Base-by-base conservation (phyloP, 495 filamentous ascomycete genomes). In the Penicillium waksmanii region DNA sequence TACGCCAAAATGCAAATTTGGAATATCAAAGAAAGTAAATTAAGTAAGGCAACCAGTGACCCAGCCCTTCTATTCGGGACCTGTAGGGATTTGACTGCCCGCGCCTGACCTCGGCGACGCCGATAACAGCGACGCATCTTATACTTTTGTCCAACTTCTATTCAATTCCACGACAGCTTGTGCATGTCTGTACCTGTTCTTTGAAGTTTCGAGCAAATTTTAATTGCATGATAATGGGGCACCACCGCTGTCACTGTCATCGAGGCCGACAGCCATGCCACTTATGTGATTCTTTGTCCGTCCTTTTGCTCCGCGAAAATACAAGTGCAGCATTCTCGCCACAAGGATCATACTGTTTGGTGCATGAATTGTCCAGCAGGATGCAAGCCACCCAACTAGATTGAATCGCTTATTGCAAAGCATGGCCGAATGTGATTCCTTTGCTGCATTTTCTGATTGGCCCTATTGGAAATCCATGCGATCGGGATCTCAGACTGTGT, bases 401-500 rank as follows among this genome's bases (percentile, higher is more conserved):
- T 18, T 3, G 15, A 17, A 17, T 1, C 2, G 15, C 7, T 9
- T 40, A 3, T 17, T 17, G 42, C 5, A 44, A 44, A 44, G 42
- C 13, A 44, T 0, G 1, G 8, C 8, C n/a, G 19, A 44, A 19
- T 44, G 17, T 17, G 42, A n/a, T 3, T 4, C 17, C 8, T 44
- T 18, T 17, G 42, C 4, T 44, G 42, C 42, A 44, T 44, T 44
- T 17, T 19, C 5, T 17, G 17, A 44, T 44, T 44, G 42, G 42
- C 17, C 42, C 2, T 44, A n/a, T 44, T 44, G 42, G 42, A 44
- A 44, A 44, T 44, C 15, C 17, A 44, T n/a, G 42, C 12, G 42
- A 44, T 44, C 42, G 42, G 17, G 42, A 44, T 44, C 42, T 44
- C 42, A 44, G n/a, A 10, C 17, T 44, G 42, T 44, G 42, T 44